Base-by-base conservation (phyloP, 2,329 filamentous ascomycete species). In the Ambrosiella cleistominuta region DNA sequence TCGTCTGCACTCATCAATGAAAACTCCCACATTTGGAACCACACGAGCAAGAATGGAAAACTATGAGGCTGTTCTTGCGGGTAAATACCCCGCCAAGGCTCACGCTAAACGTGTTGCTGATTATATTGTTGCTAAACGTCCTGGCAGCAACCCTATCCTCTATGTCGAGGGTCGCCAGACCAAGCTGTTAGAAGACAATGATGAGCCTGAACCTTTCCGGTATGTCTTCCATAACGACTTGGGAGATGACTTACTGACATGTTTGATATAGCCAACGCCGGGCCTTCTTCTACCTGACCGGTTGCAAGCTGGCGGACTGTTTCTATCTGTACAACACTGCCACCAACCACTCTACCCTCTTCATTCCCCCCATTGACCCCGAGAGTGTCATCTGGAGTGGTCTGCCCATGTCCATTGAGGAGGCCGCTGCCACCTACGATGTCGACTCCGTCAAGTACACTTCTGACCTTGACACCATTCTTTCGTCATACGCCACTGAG, bases 351-450 rank as follows among this genome's bases (percentile, higher is more conserved):
- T 79, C 90, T 45, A 94, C 84, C 2, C 81, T 98, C 54, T 98
- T 90, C 72, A 91, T 98, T 65, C 91, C 93, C 1, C 86, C 89
- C 13, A 79, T 90, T 65, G 83, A 95, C 64, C 80, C 88, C n/a
- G 86, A 93, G 49, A 83, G 82, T 57, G 89, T 97, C 60, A 88
- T 97, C 66, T 98, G 91, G 91, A 86, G 85, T 36, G 93, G 93
- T 11, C 77, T 97, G 13, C 93, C 91, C 0, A 74, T 94, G 61
- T 86, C 82, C 40, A 72, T 78, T 39, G 77, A 85, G 47, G 85
- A 96, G 66, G 91, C 91, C 6, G 72, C 85, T 61, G 71, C 79
- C 53, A 77, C 79, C 62, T 97, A 88, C 71, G 88, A 95, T 63
- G 80, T 94, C 62, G 91, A 97, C 68, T 74, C 80, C 40, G 88